phyloP scores from a whole-genome alignment of 2,329 filamentous ascomycete genomes.

The Cladophialophora bantiana region DNA sequence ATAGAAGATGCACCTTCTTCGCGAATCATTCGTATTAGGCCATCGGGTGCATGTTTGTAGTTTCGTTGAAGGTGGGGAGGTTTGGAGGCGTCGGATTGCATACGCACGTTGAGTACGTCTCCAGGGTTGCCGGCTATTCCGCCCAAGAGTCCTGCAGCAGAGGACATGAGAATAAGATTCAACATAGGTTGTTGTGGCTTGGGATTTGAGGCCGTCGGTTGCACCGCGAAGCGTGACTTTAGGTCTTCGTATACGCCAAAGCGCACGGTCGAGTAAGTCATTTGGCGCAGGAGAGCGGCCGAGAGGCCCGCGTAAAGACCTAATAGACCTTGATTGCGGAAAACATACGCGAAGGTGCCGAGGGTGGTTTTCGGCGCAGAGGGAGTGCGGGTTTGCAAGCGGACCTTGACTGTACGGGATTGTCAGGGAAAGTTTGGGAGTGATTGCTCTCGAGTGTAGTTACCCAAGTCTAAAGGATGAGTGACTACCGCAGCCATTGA shows the following conservation, averaged over 20 bases:
- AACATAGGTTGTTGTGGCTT: conserved; percentile 63
- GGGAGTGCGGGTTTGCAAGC: conserved; percentile 81
- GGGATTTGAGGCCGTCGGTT: conserved; percentile 51
- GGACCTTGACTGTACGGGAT: conserved; percentile 69
- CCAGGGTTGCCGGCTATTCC: conserved; percentile 92
- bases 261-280: conserved; percentile 94
- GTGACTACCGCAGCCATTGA: conserved; percentile 91
- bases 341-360: conserved; percentile 82
- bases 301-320: conserved; percentile 92
- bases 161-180: conserved; percentile 82
- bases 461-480: conserved; percentile 90
- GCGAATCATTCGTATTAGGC: conserved; percentile 82
- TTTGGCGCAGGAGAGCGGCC: conserved; percentile 88
- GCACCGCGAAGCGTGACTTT: conserved; percentile 71
- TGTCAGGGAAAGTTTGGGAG: conserved; percentile 15
- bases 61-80: conserved; percentile 77
- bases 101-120: conserved; percentile 95
- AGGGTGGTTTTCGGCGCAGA: conserved; percentile 81
- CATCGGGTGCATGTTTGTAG: conserved; percentile 88
- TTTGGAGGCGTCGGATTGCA: conserved; percentile 91
- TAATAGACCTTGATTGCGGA: conserved; percentile 74
- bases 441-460: conserved; percentile 6
- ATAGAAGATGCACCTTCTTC: conserved; percentile 78
- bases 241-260: conserved; percentile 97
- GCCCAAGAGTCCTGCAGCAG: conserved; percentile 82